Percentiles rank a stretch among this genome's conserved stretches.
phyloP scores from a whole-genome alignment of 1,139 yeast genomes.

The Lodderomyces margitis region DNA sequence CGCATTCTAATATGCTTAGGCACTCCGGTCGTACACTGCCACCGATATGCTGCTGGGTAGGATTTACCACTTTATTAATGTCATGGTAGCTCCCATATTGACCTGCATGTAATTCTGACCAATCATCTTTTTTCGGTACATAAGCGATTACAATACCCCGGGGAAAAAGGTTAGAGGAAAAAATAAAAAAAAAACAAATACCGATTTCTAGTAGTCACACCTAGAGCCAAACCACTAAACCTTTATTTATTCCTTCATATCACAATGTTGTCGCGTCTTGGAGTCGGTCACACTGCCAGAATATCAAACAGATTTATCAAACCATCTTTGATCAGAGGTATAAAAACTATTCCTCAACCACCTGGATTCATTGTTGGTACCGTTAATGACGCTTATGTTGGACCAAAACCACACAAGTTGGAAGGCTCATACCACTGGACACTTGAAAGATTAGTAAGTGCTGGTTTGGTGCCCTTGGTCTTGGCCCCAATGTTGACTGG shows the following conservation, averaged over 20 bases:
- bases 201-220: not conserved
- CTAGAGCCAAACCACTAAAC: not conserved
- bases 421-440: slow-evolving; percentile 93
- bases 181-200: not conserved
- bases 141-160: slow-evolving; percentile 2
- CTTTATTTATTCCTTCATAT: not conserved
- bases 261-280: slow-evolving; percentile 7
- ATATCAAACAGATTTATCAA: slow-evolving; percentile 8
- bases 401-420: slow-evolving; percentile 56
- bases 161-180: not conserved
- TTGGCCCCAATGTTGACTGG: slow-evolving; percentile 71
- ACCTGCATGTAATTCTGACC: slow-evolving; percentile 3
- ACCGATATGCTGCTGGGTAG: too few relatives aligned
- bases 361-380: slow-evolving; percentile 70
- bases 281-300: not conserved
- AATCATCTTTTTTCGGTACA: slow-evolving; percentile 1
- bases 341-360: slow-evolving; percentile 55
- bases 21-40: too few relatives aligned
- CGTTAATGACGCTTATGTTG: slow-evolving; percentile 75
- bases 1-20: too few relatives aligned
- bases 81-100: not conserved
- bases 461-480: slow-evolving; percentile 72
- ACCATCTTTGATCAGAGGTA: slow-evolving; percentile 26
- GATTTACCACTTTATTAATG: too few relatives aligned
- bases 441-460: slow-evolving; percentile 67